Evolutionary conservation across 306 rosid genomes (phyloP).

Genomic region (Vigna radiata): DNA sequence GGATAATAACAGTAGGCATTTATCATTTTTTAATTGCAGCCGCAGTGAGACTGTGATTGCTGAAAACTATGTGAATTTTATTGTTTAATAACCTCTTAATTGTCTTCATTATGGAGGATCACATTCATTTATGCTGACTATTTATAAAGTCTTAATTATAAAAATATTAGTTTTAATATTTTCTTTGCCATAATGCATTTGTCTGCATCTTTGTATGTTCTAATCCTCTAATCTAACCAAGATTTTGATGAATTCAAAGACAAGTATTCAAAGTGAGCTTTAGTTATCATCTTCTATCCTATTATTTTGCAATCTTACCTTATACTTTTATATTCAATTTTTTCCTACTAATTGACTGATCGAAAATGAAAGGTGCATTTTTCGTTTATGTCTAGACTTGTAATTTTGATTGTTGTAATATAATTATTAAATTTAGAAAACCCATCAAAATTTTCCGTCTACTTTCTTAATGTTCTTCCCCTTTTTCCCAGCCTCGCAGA

Average conservation of each 20-base stretch:
- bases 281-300: conserved; percentile 3
- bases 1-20: background rate
- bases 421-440: background rate
- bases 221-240: conserved; percentile 3
- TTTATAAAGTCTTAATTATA: background rate
- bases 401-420: conserved; percentile 4
- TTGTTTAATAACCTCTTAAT: conserved; percentile 11
- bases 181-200: conserved; percentile 22
- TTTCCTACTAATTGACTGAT: background rate
- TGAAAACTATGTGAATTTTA: conserved; percentile 25
- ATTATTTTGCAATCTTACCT: conserved; percentile 22
- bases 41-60: conserved; percentile 20
- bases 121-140: conserved; percentile 11
- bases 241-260: conserved; percentile 7
- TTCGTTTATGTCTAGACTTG: conserved; percentile 7
- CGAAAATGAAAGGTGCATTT: conserved; percentile 14
- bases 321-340: background rate
- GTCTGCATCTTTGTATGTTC: background rate
- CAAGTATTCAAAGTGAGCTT: conserved; percentile 8
- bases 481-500: background rate
- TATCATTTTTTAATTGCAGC: conserved; percentile 12
- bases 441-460: background rate
- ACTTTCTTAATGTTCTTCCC: background rate
- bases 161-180: background rate
- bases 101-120: background rate